Evolutionary conservation across 2,329 filamentous ascomycete genomes (phyloP).

Genomic region (Polychaeton citri): DNA sequence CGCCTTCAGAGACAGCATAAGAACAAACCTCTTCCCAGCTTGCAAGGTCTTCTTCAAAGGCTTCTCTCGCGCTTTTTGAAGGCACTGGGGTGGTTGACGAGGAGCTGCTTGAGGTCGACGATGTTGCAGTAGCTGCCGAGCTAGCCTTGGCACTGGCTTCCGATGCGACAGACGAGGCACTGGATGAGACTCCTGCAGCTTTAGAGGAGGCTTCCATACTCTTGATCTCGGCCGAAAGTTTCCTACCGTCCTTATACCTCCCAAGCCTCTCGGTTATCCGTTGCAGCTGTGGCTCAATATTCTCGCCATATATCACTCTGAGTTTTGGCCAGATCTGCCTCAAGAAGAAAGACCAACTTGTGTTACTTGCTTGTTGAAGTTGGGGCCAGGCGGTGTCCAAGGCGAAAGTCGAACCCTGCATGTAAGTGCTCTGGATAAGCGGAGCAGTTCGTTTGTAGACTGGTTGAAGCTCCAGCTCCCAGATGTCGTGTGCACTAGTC

Average conservation of each 20-base stretch:
- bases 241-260: slow-evolving; percentile 54
- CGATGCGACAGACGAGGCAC: slow-evolving; percentile 12
- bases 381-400: slow-evolving; percentile 60
- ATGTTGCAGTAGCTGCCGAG: slow-evolving; percentile 13
- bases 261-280: slow-evolving; percentile 85
- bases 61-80: slow-evolving; percentile 35
- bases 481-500: slow-evolving; percentile 52
- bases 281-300: slow-evolving; percentile 87
- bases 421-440: slow-evolving; percentile 57
- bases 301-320: slow-evolving; percentile 69
- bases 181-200: slow-evolving; percentile 14
- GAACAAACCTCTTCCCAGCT: slow-evolving; percentile 84
- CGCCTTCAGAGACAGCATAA: slow-evolving; percentile 70
- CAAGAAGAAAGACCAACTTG: slow-evolving; percentile 57
- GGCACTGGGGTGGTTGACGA: slow-evolving; percentile 33
- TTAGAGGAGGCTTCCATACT: slow-evolving; percentile 32
- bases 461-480: slow-evolving; percentile 61
- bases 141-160: slow-evolving; percentile 14
- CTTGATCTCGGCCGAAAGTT: slow-evolving; percentile 45
- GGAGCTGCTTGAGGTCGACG: slow-evolving; percentile 11
- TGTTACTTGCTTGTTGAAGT: slow-evolving; percentile 55
- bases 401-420: slow-evolving; percentile 51
- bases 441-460: slow-evolving; percentile 62
- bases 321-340: slow-evolving; percentile 70
- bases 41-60: slow-evolving; percentile 63